Conservation (phyloP, 225 moss, liverwort and hornwort species). For the Pseudisothecium myosuroides region DNA sequence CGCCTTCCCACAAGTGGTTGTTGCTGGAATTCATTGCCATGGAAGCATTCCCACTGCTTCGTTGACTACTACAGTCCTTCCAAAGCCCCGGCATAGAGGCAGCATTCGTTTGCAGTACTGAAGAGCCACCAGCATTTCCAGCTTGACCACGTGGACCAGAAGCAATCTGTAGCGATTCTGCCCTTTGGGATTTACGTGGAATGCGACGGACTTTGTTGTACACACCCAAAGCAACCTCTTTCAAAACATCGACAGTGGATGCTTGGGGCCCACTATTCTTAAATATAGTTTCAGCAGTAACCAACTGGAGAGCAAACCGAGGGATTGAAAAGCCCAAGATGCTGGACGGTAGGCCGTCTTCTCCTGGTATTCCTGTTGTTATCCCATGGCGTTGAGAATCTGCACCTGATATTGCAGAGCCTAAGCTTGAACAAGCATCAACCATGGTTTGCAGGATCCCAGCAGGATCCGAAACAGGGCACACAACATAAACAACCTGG, state of each 20-base stretch:
- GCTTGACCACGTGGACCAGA: slow-evolving; percentile 7
- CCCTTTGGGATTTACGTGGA: slow-evolving; percentile 16
- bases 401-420: slow-evolving; percentile 41
- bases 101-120: slow-evolving; percentile 35
- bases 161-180: slow-evolving; percentile 6
- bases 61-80: slow-evolving; percentile 77
- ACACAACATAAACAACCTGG: slow-evolving; percentile 94
- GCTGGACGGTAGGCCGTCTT: slow-evolving; percentile 39
- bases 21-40: slow-evolving; percentile 47
- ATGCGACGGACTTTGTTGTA: slow-evolving; percentile 90
- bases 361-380: slow-evolving; percentile 8
- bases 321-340: slow-evolving; percentile 74
- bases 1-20: slow-evolving; percentile 74
- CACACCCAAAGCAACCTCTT: slow-evolving; percentile 88
- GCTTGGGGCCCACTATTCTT: slow-evolving; percentile 60
- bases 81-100: slow-evolving; percentile 76
- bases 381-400: slow-evolving; percentile 32
- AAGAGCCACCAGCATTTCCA: slow-evolving; percentile 17
- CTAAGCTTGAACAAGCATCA: slow-evolving; percentile 82
- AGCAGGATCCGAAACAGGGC: slow-evolving; percentile 85
- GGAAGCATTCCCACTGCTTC: slow-evolving; percentile 42
- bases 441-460: slow-evolving; percentile 72
- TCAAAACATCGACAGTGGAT: slow-evolving; percentile 56
- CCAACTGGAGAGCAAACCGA: slow-evolving; percentile 78
- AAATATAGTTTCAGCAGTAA: slow-evolving; percentile 77